These are phyloP conservation scores for Boletellus ananiceps DNA, from an alignment of 768 basidiomycete species.

Conservation along the genomic window DNA sequence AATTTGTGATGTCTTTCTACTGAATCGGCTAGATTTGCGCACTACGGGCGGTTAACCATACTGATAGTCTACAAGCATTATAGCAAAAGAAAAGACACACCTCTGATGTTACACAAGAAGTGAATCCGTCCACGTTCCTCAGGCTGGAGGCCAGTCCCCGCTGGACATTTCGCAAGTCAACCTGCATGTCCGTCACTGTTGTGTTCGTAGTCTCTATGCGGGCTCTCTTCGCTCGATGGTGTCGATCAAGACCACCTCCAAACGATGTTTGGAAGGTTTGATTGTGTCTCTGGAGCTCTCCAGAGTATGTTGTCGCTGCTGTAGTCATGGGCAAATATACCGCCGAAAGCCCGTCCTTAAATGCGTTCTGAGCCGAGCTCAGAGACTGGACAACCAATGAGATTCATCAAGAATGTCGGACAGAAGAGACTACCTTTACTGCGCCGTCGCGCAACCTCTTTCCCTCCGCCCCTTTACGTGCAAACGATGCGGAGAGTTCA, in stretches of 20 bases:
- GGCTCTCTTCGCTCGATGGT: conserved; percentile 60
- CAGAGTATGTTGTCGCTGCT: conserved; percentile 48
- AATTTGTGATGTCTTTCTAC: conserved; percentile 42
- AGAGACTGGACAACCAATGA: conserved; percentile 36
- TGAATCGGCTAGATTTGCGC: conserved; percentile 36
- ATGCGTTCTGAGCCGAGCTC: conserved; percentile 33
- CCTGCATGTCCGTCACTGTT: conserved; percentile 46
- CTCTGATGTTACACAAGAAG: conserved; percentile 44
- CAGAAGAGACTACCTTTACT: conserved; percentile 45
- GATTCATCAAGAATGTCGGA: neutral
- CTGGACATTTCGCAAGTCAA: conserved; percentile 49
- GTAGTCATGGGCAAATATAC: conserved; percentile 42
- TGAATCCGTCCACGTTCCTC: conserved; percentile 41
- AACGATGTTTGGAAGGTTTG: conserved; percentile 42
- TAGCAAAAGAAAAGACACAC: conserved; percentile 33
- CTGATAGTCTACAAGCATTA: no score
- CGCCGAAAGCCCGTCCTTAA: conserved; percentile 41
- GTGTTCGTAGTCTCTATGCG: conserved; percentile 55
- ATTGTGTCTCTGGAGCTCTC: conserved; percentile 47
- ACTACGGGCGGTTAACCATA: conserved; percentile 29
- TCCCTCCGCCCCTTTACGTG: conserved; percentile 45
- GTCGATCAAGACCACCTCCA: conserved; percentile 55
- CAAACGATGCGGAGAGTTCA: conserved; percentile 38
- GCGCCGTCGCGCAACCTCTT: conserved; percentile 55
- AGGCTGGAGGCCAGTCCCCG: conserved; percentile 48